Base-by-base conservation (phyloP, 2,329 filamentous ascomycete genomes). In the Ascosphaera acerosa region DNA sequence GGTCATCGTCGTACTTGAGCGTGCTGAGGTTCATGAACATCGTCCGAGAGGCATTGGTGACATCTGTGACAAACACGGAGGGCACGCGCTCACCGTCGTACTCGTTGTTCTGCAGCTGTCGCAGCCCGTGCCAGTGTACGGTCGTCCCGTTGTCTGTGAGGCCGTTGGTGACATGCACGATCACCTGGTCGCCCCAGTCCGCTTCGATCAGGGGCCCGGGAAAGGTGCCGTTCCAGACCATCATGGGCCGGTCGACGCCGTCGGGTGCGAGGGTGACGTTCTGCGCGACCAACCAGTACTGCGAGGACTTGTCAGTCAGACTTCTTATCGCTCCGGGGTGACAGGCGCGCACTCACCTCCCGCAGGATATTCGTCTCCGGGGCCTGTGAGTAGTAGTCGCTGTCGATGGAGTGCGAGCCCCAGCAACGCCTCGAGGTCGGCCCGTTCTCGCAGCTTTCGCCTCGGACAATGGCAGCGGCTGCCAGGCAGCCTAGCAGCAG, bases 1-100 rank as follows among this genome's bases (percentile, higher is more conserved):
- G 62, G 25, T 61, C 61, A 34, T 80, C 68, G 47, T 84, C 77
- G 51, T 90, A 91, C 42, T 81, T 51, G 35, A 80, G 61, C 7
- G 71, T 82, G 42, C 70, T 63, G 33, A 91, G 61, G 53, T 90
- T 80, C 73, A 90, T 82, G 52, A 91, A 87, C 80, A 90, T 89
- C 36, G 81, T 91, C 44, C 81, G 62, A 32, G 76, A 84, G 14
- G 81, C 81, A 48, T 91, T 91, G 36, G 76, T 80, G 30, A 73
- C 69, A 49, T 91, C 81, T 0, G 81, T 87, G 35, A 90, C 77
- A 45, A 77, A 71, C 27, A 81, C 52, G n/a, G n/a, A n/a, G n/a
- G n/a, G n/a, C n/a, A n/a, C n/a, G n/a, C n/a, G n/a, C n/a, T n/a
- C 45, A 0, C 47, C 48, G 22, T 53, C 49, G 6, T 44, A 42